These are phyloP conservation scores for Cryptococcus sp. DNA, from an alignment of 1,284 basidiomycete species.

Conservation along the genomic window DNA sequence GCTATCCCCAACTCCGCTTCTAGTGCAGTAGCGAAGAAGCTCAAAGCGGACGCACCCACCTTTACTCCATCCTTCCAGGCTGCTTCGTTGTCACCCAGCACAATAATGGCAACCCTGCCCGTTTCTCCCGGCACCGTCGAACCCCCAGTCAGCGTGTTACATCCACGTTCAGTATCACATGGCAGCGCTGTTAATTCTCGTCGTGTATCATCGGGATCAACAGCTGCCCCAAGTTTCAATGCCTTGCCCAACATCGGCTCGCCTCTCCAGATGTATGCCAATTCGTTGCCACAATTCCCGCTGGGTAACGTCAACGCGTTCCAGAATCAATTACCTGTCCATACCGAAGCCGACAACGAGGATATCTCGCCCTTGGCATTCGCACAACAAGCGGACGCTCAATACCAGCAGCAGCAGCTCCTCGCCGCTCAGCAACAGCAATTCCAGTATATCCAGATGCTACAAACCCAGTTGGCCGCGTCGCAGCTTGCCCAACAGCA, in stretches of 20 bases:
- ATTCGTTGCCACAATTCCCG: slow-evolving; percentile 25
- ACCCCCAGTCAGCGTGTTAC: slow-evolving; percentile 12
- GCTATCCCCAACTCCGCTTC: slow-evolving; percentile 22
- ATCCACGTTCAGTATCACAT: slow-evolving; percentile 23
- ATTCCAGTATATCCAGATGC: slow-evolving; percentile 45
- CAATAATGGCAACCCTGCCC: slow-evolving; percentile 20
- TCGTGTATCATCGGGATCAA: slow-evolving; percentile 23
- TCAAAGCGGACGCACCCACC: slow-evolving; percentile 53
- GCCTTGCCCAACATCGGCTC: slow-evolving; percentile 2
- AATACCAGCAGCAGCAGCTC: slow-evolving; percentile 46
- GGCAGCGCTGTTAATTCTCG: slow-evolving; percentile 19
- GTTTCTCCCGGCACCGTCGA: slow-evolving; percentile 23
- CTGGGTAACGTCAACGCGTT: slow-evolving; percentile 14
- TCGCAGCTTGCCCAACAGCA: slow-evolving; percentile 35
- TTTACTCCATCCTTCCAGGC: slow-evolving; percentile 47
- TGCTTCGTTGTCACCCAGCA: slow-evolving; percentile 35
- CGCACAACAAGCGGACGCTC: slow-evolving; percentile 29
- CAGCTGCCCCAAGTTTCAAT: slow-evolving; percentile 10
- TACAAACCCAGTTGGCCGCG: slow-evolving; percentile 46
- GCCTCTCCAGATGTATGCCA: slow-evolving; percentile 17
- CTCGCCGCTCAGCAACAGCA: slow-evolving; percentile 46
- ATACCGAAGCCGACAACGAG: slow-evolving; percentile 30
- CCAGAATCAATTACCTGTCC: slow-evolving; percentile 22
- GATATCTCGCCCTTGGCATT: slow-evolving; percentile 30
- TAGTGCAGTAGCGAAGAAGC: slow-evolving; percentile 30